Evolutionary conservation across 768 basidiomycete genomes (phyloP).

Genomic region (Suillus alpinus): DNA sequence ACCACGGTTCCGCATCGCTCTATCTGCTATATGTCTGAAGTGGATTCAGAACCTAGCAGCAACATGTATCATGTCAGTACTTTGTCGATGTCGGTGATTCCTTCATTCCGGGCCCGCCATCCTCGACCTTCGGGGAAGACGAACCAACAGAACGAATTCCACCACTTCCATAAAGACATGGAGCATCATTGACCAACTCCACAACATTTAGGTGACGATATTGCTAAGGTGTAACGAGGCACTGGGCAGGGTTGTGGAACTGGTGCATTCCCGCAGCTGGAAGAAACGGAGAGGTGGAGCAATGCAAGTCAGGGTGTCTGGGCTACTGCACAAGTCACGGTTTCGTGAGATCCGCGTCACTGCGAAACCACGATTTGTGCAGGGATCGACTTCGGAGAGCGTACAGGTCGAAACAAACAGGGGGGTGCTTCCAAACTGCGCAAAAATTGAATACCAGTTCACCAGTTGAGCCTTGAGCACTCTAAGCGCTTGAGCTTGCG

Average conservation of each 20-base stretch:
- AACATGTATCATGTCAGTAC: neutral
- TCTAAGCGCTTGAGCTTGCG: neutral
- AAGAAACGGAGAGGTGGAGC: constrained; percentile 31
- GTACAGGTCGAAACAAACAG: neutral
- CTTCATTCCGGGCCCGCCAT: neutral
- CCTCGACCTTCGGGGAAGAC: constrained; percentile 17
- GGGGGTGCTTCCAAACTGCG: neutral
- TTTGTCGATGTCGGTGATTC: constrained; percentile 34
- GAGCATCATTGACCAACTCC: constrained; percentile 30
- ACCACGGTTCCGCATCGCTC: no score
- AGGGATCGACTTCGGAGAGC: neutral
- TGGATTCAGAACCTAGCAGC: neutral
- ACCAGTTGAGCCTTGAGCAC: neutral
- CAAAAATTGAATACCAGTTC: neutral
- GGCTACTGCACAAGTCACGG: neutral
- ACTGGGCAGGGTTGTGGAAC: constrained; percentile 28
- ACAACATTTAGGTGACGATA: constrained; percentile 31
- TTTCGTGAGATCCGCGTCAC: neutral
- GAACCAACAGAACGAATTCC: constrained; percentile 39
- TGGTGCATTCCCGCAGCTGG: constrained; percentile 33
- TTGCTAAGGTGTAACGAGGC: constrained; percentile 34
- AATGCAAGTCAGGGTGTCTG: neutral
- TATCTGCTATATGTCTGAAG: neutral
- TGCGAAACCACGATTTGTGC: neutral
- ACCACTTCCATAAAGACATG: constrained; percentile 31